phyloP scores from a whole-genome alignment of 306 rosid species.

The Spatholobus suberectus region DNA sequence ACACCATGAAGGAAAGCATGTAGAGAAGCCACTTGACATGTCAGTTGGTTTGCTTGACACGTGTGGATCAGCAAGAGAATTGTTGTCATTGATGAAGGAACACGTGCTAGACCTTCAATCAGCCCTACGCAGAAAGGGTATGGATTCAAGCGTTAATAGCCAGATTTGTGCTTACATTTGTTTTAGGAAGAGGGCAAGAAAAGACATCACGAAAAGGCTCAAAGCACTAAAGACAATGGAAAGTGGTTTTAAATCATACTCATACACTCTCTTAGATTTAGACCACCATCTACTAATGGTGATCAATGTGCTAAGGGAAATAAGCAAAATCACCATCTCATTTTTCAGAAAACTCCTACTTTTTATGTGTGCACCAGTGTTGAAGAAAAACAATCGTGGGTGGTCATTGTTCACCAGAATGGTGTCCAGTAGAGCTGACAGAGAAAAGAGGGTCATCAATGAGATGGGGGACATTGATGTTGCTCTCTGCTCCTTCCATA shows the following conservation, averaged over 20 bases:
- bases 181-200: constrained; percentile 61
- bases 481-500: constrained; percentile 34
- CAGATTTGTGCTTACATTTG: constrained; percentile 48
- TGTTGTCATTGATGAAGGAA: constrained; percentile 51
- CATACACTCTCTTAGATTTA: constrained; percentile 7
- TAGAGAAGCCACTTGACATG: constrained; percentile 60
- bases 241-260: constrained; percentile 10
- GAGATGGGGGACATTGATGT: constrained; percentile 39
- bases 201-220: constrained; percentile 48
- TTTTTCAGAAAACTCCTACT: constrained; percentile 40
- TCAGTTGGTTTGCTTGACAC: constrained; percentile 63
- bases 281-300: constrained; percentile 32
- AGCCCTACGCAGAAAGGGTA: constrained; percentile 55
- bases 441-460: constrained; percentile 23
- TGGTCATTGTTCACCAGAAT: constrained; percentile 47
- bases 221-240: constrained; percentile 50
- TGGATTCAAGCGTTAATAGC: constrained; percentile 47
- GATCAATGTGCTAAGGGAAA: constrained; percentile 43
- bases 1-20: constrained; percentile 25
- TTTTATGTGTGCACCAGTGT: constrained; percentile 36
- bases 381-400: constrained; percentile 33
- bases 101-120: constrained; percentile 60
- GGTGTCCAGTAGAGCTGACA: constrained; percentile 18
- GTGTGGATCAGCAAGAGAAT: constrained; percentile 64
- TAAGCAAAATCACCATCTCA: constrained; percentile 40